Evolutionary conservation across 2,329 filamentous ascomycete species (phyloP), one percentile per base, ranked within the genome.

Genomic region (Ophiostoma pallidulum): DNA sequence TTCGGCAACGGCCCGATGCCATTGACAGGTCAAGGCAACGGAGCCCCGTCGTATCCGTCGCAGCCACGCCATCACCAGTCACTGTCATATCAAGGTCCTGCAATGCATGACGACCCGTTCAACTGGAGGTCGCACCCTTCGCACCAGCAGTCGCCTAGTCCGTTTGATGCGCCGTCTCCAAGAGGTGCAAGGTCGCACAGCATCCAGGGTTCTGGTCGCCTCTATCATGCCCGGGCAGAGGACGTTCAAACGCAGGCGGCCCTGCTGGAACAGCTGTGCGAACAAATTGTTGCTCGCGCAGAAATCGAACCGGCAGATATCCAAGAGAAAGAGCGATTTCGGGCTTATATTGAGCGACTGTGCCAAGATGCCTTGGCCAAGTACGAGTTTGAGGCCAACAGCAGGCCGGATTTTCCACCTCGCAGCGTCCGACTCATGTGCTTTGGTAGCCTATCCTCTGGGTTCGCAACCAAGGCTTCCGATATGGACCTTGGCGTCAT

Each of bases 401-500:
- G 65, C 16, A 53, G 65, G 4, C 50, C 52, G 0, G 65, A 73
- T 8, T 80, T 84, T 48, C 66, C 72, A 14, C 59, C 72, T 20
- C 59, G 67, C 9, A 75, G 75, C 44, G 74, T 91, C n/a, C 71
- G 79, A 45, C 69, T 94, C 13, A 79, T 79, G 56, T 87, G 83
- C 58, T 94, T 92, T 59, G 89, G 88, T 5, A 94, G 88, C 60
- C 71, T 94, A 40, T 77, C 78, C 18, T 90, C 88, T 12, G 89
- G 89, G 0, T 94, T 94, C 64, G 90, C 86, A 4, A 88, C 86
- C 10, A 85, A 85, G 57, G 79, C 80, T n/a, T 91, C 89, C 1
- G 89, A 95, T 58, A 88, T 95, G 83, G 90, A 96, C 63, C 75
- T 95, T 26, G 85, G 83, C 8, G 74, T 94, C 29, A 69, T 92